phyloP scores from a whole-genome alignment of 176 grass and related monocot genomes.

The Oryza glumipatula region DNA sequence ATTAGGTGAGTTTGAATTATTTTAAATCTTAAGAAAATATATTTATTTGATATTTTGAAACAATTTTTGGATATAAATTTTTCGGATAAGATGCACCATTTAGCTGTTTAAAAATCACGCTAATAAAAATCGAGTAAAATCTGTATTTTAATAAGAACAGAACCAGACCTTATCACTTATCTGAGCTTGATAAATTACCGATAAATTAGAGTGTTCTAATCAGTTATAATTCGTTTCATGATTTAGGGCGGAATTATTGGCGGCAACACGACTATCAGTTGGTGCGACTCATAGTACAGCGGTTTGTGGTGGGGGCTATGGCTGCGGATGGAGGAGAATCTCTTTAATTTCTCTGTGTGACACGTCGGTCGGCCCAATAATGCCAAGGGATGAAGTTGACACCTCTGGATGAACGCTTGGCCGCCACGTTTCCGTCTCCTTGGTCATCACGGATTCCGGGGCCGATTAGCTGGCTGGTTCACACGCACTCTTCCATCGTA shows the following conservation, averaged over 20 bases:
- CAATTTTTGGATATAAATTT: no score
- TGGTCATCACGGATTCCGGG: neutral
- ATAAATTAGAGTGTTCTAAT: neutral
- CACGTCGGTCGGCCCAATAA: neutral
- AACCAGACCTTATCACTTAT: no score
- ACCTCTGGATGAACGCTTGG: neutral
- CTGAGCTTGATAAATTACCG: no score
- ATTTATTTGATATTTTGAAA: no score
- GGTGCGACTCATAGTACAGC: neutral
- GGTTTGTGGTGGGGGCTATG: neutral
- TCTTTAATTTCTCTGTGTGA: neutral
- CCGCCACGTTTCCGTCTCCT: neutral
- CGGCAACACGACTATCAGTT: neutral
- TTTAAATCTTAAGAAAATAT: no score
- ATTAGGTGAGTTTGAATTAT: no score
- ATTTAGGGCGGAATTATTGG: constrained; percentile 16
- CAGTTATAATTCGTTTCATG: neutral
- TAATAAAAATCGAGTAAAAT: no score
- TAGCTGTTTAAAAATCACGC: no score
- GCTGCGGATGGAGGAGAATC: neutral
- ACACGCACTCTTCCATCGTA: no score
- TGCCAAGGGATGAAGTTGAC: neutral
- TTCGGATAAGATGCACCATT: no score
- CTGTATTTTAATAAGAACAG: no score
- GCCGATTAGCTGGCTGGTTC: no score